Conservation (phyloP, 495 filamentous ascomycete species). For the Tuber brumale region DNA sequence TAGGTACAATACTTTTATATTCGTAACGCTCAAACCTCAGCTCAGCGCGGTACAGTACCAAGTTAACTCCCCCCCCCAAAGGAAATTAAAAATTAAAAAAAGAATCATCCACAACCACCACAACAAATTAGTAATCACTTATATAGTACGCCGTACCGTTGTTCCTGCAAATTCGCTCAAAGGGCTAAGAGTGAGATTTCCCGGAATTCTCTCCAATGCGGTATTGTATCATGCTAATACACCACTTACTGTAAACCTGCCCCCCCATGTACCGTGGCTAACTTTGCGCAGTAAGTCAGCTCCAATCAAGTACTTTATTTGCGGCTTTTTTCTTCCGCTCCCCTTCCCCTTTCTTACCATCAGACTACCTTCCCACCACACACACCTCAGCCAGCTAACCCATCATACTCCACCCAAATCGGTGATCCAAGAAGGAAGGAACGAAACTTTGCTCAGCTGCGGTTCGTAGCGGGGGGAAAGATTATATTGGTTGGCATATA, state of each 20-base stretch:
- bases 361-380: constrained; percentile 8
- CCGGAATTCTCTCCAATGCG: constrained; percentile 3
- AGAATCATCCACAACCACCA: background rate
- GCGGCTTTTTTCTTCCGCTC: constrained; percentile 29
- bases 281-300: constrained; percentile 19
- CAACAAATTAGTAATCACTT: background rate
- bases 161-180: background rate
- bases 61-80: background rate
- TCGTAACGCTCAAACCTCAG: background rate
- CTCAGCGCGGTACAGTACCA: background rate
- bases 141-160: background rate
- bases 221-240: background rate
- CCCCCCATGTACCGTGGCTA: background rate
- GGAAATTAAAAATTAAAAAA: background rate
- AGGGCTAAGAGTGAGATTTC: background rate
- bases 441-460: background rate
- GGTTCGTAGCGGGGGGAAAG: background rate
- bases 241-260: background rate
- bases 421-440: background rate
- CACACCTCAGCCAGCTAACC: background rate
- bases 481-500: background rate
- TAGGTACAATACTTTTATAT: background rate
- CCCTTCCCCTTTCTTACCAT: background rate
- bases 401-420: background rate
- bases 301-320: constrained; percentile 32